Percentiles rank a stretch among this genome's conserved stretches.
These are phyloP conservation scores for Crithidia bombi DNA, from an alignment of 208 protist species.

Conservation along the genomic window DNA sequence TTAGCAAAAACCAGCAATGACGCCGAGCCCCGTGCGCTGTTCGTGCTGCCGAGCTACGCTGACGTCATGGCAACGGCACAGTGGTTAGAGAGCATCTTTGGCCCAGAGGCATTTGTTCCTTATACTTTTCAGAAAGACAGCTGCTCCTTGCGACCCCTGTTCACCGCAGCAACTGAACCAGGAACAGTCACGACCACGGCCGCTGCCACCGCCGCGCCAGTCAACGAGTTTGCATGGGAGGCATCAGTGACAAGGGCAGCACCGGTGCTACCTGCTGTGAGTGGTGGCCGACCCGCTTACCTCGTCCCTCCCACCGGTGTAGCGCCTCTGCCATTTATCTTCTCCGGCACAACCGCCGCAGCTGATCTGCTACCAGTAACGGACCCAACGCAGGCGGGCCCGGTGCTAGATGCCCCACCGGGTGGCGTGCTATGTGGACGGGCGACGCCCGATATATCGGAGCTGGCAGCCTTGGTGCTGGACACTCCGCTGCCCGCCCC, in stretches of 20 bases:
- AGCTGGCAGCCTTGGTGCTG: conserved; percentile 32
- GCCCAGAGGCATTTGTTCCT: conserved; percentile 50
- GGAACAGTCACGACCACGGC: conserved; percentile 3
- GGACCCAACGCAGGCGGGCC: conserved; percentile 23
- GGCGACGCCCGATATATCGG: background rate
- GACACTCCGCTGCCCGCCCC: conserved; percentile 17
- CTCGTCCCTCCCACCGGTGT: background rate
- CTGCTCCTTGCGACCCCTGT: conserved; percentile 33
- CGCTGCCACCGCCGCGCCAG: background rate
- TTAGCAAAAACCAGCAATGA: background rate
- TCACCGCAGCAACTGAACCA: too few relatives aligned
- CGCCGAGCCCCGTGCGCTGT: conserved; percentile 42
- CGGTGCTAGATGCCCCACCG: background rate
- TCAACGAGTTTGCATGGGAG: background rate
- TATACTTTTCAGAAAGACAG: conserved; percentile 47
- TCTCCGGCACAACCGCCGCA: too few relatives aligned
- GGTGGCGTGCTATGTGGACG: background rate
- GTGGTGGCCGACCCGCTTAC: conserved; percentile 1
- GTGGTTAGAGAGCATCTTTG: conserved; percentile 65
- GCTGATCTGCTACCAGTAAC: background rate
- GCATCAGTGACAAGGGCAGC: background rate
- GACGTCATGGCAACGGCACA: conserved; percentile 43
- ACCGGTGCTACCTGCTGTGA: background rate
- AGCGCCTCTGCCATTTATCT: conserved; percentile 19
- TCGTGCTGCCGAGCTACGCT: conserved; percentile 51